A percentile compares a stretch with the other conserved stretches of the same genome.
These are phyloP conservation scores for Citrus maxima DNA, from an alignment of 345 rosid genomes.

Conservation along the genomic window DNA sequence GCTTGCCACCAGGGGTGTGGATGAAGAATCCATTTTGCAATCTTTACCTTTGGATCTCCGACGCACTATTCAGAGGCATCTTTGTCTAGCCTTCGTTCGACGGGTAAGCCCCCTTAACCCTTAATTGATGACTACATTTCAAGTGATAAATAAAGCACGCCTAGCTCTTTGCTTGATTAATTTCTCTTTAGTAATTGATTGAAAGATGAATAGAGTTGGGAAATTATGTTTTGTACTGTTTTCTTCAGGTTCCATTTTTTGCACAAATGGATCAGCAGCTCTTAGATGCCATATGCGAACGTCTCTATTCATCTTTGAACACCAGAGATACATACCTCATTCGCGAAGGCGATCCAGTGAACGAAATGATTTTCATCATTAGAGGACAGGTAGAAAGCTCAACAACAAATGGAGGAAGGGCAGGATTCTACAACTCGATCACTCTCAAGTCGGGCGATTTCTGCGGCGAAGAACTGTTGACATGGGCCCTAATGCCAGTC, in stretches of 20 bases:
- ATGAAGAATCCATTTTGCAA: slow-evolving; percentile 69
- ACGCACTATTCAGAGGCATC: slow-evolving; percentile 73
- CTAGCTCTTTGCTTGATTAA: too few relatives aligned
- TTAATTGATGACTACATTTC: too few relatives aligned
- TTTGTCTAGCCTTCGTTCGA: slow-evolving; percentile 81
- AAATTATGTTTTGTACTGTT: background rate
- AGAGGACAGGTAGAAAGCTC: slow-evolving; percentile 88
- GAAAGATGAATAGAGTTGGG: too few relatives aligned
- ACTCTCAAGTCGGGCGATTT: slow-evolving; percentile 72
- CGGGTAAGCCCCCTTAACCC: slow-evolving; percentile 44
- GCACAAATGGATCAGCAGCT: slow-evolving; percentile 89
- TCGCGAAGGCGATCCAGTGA: slow-evolving; percentile 87
- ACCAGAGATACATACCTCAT: slow-evolving; percentile 58
- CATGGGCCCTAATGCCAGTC: slow-evolving; percentile 71
- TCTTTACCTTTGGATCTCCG: slow-evolving; percentile 75
- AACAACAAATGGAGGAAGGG: slow-evolving; percentile 77
- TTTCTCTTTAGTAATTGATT: too few relatives aligned
- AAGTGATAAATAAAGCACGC: too few relatives aligned
- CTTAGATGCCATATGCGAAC: slow-evolving; percentile 83
- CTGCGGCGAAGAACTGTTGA: slow-evolving; percentile 85
- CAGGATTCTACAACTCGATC: slow-evolving; percentile 78
- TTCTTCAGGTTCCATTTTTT: slow-evolving; percentile 71
- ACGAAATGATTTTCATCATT: slow-evolving; percentile 85
- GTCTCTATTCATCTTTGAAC: slow-evolving; percentile 66
- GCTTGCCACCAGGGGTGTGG: slow-evolving; percentile 80